These are phyloP conservation scores for Epichloe festucae DNA, from an alignment of 2,329 filamentous ascomycete genomes.

Conservation along the genomic window DNA sequence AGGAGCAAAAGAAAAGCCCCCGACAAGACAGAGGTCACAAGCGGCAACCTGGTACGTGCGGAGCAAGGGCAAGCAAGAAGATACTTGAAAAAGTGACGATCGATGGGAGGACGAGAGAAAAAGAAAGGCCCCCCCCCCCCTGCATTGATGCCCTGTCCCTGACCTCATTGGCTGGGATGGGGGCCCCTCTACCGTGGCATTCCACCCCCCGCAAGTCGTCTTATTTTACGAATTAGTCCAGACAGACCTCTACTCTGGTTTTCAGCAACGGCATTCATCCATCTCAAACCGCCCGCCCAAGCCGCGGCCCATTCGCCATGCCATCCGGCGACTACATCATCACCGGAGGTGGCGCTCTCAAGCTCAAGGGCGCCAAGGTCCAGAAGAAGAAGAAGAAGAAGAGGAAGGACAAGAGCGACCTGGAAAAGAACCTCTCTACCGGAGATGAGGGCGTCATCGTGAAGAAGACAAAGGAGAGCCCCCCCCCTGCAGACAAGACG, in stretches of 20 bases:
- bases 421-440: constrained; percentile 33
- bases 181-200: neutral
- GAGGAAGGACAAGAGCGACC: constrained; percentile 28
- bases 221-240: too few species aligned
- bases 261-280: neutral
- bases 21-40: neutral
- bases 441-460: constrained; percentile 11
- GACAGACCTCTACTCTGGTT: too few species aligned
- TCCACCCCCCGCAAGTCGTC: too few species aligned
- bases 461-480: neutral
- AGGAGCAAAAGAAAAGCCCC: neutral
- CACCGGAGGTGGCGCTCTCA: constrained; percentile 58
- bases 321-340: constrained; percentile 62
- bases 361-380: constrained; percentile 66
- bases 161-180: neutral
- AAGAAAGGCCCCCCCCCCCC: neutral
- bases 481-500: constrained; percentile 11
- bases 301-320: constrained; percentile 32
- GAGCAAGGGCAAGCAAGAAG: neutral
- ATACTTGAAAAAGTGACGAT: neutral
- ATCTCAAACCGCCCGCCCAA: neutral
- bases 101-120: neutral
- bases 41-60: too few species aligned
- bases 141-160: neutral
- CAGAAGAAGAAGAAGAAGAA: constrained; percentile 58